These are phyloP conservation scores for Gracilaria vermiculophylla DNA, from an alignment of 23 red algal species.

Conservation along the genomic window DNA sequence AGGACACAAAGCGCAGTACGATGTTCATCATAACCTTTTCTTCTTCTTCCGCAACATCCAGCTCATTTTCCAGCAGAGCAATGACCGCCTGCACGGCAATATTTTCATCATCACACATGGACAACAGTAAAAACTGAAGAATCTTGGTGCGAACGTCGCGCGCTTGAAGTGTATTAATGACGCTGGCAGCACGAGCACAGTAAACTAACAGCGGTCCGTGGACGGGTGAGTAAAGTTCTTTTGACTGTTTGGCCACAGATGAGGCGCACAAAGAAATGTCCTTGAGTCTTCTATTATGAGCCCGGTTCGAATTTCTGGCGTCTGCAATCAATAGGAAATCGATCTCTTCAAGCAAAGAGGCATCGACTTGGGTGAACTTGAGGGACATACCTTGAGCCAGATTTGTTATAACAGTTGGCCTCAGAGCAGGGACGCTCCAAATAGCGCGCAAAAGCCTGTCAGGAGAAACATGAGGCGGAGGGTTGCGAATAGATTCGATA, in stretches of 20 bases:
- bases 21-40: conserved; percentile 24
- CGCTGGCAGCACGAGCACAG: conserved; percentile 4
- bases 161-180: background rate
- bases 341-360: conserved; percentile 23
- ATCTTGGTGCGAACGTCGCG: conserved; percentile 9
- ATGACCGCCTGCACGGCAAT: conserved; percentile 26
- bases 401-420: background rate
- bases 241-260: background rate
- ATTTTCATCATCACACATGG: background rate
- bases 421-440: background rate
- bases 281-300: background rate
- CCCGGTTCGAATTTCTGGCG: background rate
- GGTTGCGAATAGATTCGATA: conserved; percentile 13
- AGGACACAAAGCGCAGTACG: background rate
- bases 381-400: background rate
- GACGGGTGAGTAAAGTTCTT: background rate
- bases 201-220: conserved; percentile 15
- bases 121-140: conserved; percentile 14
- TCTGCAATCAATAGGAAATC: conserved; percentile 14
- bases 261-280: background rate
- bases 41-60: conserved; percentile 1
- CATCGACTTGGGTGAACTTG: conserved; percentile 6
- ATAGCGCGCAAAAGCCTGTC: background rate
- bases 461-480: background rate
- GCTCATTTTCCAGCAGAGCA: conserved; percentile 22